Evolutionary conservation across 768 basidiomycete genomes (phyloP).

Genomic region (Candolleomyces aberdarensis): DNA sequence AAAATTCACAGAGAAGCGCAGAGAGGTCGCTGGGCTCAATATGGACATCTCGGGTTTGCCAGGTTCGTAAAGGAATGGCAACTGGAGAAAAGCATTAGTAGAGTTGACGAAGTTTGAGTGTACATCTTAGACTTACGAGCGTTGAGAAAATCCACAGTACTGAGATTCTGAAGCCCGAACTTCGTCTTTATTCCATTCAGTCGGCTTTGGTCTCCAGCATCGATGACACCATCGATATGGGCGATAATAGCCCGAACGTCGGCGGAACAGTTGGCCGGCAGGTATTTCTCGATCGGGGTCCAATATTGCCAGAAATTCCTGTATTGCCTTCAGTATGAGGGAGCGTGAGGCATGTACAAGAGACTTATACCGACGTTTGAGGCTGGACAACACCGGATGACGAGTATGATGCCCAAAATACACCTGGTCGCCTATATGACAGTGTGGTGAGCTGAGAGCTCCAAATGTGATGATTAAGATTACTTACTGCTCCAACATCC

Average conservation of each 20-base stretch:
- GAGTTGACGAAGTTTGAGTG: no score
- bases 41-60: conserved; percentile 59
- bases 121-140: conserved; percentile 37
- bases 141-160: conserved; percentile 60
- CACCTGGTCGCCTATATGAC: conserved; percentile 44
- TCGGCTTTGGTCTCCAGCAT: conserved; percentile 36
- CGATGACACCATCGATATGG: conserved; percentile 57
- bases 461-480: neutral
- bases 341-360: neutral
- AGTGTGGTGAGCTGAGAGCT: neutral
- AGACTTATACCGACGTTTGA: conserved; percentile 36
- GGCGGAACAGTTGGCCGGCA: conserved; percentile 71
- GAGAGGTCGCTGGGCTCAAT: no score
- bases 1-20: no score
- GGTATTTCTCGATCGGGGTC: conserved; percentile 62
- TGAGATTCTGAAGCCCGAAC: conserved; percentile 55
- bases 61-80: conserved; percentile 54
- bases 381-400: conserved; percentile 66
- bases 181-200: conserved; percentile 52
- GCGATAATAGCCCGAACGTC: conserved; percentile 63
- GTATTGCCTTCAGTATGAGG: neutral
- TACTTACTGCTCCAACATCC: neutral
- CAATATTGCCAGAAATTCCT: conserved; percentile 72
- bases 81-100: conserved; percentile 36
- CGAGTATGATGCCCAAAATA: conserved; percentile 63